These are phyloP conservation scores for Tolypocladium inflatum DNA, from an alignment of 2,329 filamentous ascomycete genomes.

Conservation along the genomic window DNA sequence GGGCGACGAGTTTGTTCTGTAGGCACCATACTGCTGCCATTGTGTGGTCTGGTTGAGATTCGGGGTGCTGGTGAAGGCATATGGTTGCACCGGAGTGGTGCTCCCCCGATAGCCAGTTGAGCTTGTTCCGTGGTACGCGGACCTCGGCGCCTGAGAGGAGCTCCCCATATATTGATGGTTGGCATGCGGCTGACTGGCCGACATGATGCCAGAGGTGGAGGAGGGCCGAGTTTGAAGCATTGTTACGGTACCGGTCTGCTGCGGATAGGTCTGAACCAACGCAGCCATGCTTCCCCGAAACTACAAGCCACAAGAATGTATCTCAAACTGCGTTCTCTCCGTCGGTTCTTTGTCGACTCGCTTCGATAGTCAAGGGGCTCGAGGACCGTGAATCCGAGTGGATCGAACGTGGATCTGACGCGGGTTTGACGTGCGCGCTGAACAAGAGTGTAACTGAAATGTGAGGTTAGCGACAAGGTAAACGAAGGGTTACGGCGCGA, in stretches of 20 bases:
- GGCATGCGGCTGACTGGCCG: constrained; percentile 38
- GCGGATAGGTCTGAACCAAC: constrained; percentile 71
- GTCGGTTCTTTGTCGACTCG: background rate
- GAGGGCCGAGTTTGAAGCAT: constrained; percentile 67
- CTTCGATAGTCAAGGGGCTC: background rate
- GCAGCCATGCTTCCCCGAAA: constrained; percentile 59
- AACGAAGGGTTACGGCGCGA: background rate
- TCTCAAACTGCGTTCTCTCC: background rate
- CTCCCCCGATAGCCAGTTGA: constrained; percentile 43
- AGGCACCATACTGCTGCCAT: constrained; percentile 39
- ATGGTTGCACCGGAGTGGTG: constrained; percentile 58
- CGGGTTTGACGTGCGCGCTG: background rate
- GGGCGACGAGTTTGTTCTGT: constrained; percentile 38
- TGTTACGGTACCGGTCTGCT: constrained; percentile 62
- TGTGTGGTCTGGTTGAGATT: constrained; percentile 46
- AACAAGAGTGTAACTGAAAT: background rate
- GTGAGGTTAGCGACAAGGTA: background rate
- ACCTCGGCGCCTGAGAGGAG: constrained; percentile 20
- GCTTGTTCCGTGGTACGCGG: constrained; percentile 19
- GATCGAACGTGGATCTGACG: background rate
- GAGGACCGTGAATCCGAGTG: background rate
- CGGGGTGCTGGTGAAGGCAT: constrained; percentile 66
- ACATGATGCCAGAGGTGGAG: constrained; percentile 40
- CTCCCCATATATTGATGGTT: constrained; percentile 40
- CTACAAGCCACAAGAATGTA: background rate